phyloP scores from a whole-genome alignment of 106 monocot species.

The Narthecium ossifragum region DNA sequence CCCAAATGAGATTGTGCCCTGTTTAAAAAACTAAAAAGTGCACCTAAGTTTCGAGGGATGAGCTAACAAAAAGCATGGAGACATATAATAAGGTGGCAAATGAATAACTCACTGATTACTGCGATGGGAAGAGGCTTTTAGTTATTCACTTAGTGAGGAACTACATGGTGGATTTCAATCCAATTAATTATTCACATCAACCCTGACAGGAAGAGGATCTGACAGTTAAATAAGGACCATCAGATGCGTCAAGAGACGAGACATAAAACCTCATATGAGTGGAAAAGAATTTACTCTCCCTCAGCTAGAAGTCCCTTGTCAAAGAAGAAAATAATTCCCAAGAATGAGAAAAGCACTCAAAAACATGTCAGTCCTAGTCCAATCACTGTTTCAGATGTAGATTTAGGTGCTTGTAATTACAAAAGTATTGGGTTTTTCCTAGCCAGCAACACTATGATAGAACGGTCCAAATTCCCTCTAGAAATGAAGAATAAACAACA shows the following conservation, averaged over 20 bases:
- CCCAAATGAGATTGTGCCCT: constrained; percentile 90
- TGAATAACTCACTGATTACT: neutral
- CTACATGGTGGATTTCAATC: constrained; percentile 83
- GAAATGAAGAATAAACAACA: no score
- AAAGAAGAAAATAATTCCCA: constrained; percentile 88
- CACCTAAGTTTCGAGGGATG: no score
- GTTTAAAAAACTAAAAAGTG: no score
- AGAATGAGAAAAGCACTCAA: constrained; percentile 82
- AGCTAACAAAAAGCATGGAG: neutral
- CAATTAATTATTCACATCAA: constrained; percentile 87
- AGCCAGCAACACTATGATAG: no score
- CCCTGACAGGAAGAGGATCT: constrained; percentile 92
- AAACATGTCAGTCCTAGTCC: constrained; percentile 93
- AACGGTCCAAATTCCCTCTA: no score
- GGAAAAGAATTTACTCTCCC: constrained; percentile 49
- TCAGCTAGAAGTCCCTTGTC: constrained; percentile 87
- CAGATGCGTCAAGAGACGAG: neutral
- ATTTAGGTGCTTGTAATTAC: no score
- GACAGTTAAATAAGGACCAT: no score
- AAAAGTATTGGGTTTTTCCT: no score
- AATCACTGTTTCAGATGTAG: constrained; percentile 65
- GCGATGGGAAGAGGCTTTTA: constrained; percentile 68
- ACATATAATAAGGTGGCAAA: neutral
- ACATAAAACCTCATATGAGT: neutral
- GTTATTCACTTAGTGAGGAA: constrained; percentile 84